Evolutionary conservation across 2,329 filamentous ascomycete species (phyloP), one percentile per base, ranked within the genome.

Genomic region (Trichoderma guizhouense): DNA sequence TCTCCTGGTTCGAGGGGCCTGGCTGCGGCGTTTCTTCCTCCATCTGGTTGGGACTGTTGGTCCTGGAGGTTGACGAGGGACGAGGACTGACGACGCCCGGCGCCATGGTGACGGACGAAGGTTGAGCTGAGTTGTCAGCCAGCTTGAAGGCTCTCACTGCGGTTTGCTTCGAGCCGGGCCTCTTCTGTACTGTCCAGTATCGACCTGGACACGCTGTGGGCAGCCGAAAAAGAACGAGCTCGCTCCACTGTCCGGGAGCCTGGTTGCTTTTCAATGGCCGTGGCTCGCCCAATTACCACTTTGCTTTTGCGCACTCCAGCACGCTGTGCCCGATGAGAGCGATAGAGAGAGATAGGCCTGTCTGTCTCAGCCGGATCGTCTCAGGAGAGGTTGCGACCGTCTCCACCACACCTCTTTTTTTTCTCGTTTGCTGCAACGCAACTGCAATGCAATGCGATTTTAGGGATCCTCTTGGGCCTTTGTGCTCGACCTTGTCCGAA

Each of bases 61-160:
- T 64, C 62, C 61, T 60, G n/a, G 69, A 60, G 47, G 57, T 71
- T 36, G 69, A 36, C 47, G 69, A 36, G n/a, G n/a, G n/a, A n/a
- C n/a, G n/a, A n/a, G 62, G 51, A 58, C 61, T 66, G 32, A 75
- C 57, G 43, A 73, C 71, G 62, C 73, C 75, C n/a, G 75, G 75
- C 67, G 73, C 74, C 75, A 76, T 76, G 64, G 11, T 65, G 57
- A 39, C 60, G 65, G 60, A 57, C 34, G 47, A 26, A 30, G 47
- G 58, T 47, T 21, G 28, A 32, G 60, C 24, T 43, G 51, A 32
- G 32, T 30, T 64, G 60, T 57, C 24, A 39, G 47, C 36, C 39
- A 64, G 68, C 18, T 43, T 30, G 69, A 73, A 36, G 18, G 39
- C 36, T 36, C 34, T 36, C 34, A 30, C 53, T 61, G 18, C 21